Percentiles rank a stretch among this genome's conserved stretches.
These are phyloP conservation scores for Euclidium syriacum DNA, from an alignment of 345 rosid species.

Conservation along the genomic window DNA sequence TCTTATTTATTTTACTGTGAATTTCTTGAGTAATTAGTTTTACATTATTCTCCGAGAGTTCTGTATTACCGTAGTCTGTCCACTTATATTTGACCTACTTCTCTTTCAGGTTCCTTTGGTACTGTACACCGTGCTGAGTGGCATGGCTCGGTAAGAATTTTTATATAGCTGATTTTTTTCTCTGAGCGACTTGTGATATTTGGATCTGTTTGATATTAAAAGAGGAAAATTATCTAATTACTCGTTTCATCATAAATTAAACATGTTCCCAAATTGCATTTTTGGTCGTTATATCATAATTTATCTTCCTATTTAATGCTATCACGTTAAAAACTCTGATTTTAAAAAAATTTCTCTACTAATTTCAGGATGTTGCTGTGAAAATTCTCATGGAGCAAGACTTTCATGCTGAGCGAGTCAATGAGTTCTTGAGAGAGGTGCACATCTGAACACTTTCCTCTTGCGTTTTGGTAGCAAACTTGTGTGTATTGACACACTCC, in stretches of 20 bases:
- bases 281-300: not conserved
- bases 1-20: not conserved
- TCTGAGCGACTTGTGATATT: not conserved
- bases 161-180: not conserved
- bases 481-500: constrained; percentile 2
- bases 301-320: not conserved
- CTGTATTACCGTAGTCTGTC: not conserved
- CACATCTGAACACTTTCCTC: not conserved
- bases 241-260: not conserved
- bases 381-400: constrained; percentile 99
- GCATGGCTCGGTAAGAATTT: constrained; percentile 92
- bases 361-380: constrained; percentile 95
- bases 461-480: not conserved
- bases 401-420: constrained; percentile 72
- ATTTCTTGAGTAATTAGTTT: not conserved
- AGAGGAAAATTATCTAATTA: not conserved
- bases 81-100: constrained; percentile 25
- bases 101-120: constrained; percentile 94
- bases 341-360: not conserved
- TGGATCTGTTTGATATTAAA: not conserved
- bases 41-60: not conserved
- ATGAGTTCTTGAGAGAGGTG: constrained; percentile 98
- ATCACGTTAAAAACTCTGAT: not conserved
- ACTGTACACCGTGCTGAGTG: constrained; percentile 99
- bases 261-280: not conserved